Evolutionary conservation across 495 filamentous ascomycete genomes (phyloP), one percentile per base, ranked within the genome.

Genomic region (Aspergillus ostianus): DNA sequence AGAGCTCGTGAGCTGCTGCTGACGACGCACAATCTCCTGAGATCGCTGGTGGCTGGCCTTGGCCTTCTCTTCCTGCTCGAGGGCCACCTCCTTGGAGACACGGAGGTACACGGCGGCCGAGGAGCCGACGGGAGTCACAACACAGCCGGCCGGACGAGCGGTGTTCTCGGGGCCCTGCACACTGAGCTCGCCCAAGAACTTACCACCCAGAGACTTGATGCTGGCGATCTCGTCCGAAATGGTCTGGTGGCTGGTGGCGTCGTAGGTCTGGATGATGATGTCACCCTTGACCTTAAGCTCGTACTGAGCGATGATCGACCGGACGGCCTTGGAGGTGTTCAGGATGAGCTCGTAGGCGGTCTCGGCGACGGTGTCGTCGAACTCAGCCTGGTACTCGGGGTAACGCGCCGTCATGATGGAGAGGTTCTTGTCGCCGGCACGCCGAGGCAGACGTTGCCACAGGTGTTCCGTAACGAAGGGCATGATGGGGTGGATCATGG

Each of bases 391-490:
- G 61, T 76, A 85, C 30, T 76, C 74, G 36, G 90, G 90, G 70
- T 86, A 92, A 36, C 73, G 66, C 36, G 90, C 87, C 44, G 84
- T 74, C 77, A 88, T 87, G 70, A 93, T 88, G 1, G 86, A 85
- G 32, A 77, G 73, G 5, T 86, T 88, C 56, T 76, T 73, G 67
- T 91, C 88, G 13, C 75, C 78, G 30, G 79, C 79, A 52, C 85
- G 76, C 55, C 84, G 82, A 26, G 90, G 90, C 5, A 93, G 82
- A 27, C 89, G 84, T 70, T 91, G 90, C 89, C 89, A 92, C 36
- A 93, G 71, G 62, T 92, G 82, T 72, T 91, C 88, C 2, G 86
- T 89, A 55, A 93, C 71, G 78, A 87, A 92, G 29, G 90, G 90
- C 86, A 92, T 88, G 78, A 90, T 87, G 3, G 89, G 89, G 68